Conservation (phyloP, 1,139 yeast genomes). For the Arxiozyma slooffiae region DNA sequence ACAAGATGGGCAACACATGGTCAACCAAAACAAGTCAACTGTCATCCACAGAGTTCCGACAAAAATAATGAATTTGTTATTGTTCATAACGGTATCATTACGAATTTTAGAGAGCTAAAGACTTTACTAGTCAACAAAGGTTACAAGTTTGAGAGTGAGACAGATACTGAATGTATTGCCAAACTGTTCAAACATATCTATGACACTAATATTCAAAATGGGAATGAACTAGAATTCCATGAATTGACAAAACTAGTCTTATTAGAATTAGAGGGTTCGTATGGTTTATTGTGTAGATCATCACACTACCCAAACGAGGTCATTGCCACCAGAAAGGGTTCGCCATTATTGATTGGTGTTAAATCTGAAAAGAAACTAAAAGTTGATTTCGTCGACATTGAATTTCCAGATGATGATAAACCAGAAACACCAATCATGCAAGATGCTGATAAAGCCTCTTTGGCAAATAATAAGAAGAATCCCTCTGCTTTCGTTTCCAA, state of each 20-base stretch:
- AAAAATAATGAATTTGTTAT: constrained; percentile 72
- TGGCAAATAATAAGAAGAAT: constrained; percentile 7
- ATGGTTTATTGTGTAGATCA: constrained; percentile 89
- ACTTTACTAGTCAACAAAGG: constrained; percentile 76
- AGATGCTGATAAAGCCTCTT: constrained; percentile 4
- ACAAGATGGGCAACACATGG: constrained; percentile 99
- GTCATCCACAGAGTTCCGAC: constrained; percentile 96
- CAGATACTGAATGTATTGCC: constrained; percentile 97
- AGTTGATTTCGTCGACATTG: constrained; percentile 97
- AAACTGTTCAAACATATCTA: constrained; percentile 86
- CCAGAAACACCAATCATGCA: constrained; percentile 29
- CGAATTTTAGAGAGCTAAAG: constrained; percentile 85
- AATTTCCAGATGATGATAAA: constrained; percentile 61
- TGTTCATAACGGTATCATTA: constrained; percentile 97
- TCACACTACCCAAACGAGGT: constrained; percentile 91
- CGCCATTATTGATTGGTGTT: constrained; percentile 94
- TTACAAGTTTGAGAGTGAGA: constrained; percentile 75
- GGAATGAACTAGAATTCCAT: constrained; percentile 70
- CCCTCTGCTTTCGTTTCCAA: constrained; percentile 15
- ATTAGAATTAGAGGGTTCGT: constrained; percentile 92
- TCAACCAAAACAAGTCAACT: constrained; percentile 72
- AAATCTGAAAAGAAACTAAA: constrained; percentile 90
- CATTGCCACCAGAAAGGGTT: constrained; percentile 96
- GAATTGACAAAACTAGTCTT: constrained; percentile 88
- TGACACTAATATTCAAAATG: constrained; percentile 62